phyloP scores from a whole-genome alignment of 2,329 filamentous ascomycete genomes.

The Drechslerella stenobrocha region DNA sequence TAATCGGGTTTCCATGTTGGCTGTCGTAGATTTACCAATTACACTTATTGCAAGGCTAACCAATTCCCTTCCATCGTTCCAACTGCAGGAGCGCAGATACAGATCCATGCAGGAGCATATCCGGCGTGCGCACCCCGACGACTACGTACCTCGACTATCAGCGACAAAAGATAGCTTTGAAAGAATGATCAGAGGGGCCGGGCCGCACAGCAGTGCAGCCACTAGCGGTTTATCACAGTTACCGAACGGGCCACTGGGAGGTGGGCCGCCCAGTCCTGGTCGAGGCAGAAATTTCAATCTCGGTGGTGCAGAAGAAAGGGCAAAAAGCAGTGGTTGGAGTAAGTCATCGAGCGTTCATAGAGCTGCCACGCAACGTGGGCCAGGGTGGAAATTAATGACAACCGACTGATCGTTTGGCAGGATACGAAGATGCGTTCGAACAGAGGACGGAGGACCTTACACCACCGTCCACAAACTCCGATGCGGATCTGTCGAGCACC shows the following conservation, averaged over 20 bases:
- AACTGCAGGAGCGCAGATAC: conserved; percentile 59
- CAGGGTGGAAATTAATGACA: neutral
- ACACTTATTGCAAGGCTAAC: neutral
- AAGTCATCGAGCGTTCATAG: conserved; percentile 8
- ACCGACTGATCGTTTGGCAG: conserved; percentile 2
- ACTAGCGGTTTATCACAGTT: conserved; percentile 16
- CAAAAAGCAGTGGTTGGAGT: conserved; percentile 47
- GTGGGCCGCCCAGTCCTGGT: conserved; percentile 28
- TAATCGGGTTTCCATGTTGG: conserved; percentile 55
- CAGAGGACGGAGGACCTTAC: conserved; percentile 44
- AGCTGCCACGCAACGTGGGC: neutral
- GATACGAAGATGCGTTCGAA: conserved; percentile 43
- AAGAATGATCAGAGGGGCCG: conserved; percentile 70
- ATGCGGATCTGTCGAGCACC: conserved; percentile 40
- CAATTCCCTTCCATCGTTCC: conserved; percentile 11
- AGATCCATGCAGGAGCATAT: conserved; percentile 99
- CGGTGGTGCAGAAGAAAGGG: conserved; percentile 40
- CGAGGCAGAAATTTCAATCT: conserved; percentile 35
- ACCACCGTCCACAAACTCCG: conserved; percentile 47
- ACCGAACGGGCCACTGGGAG: conserved; percentile 22
- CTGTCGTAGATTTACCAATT: conserved; percentile 36
- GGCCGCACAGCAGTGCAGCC: conserved; percentile 7
- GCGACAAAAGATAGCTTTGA: conserved; percentile 94
- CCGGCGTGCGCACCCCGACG: conserved; percentile 89
- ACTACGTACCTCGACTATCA: conserved; percentile 96